Base-by-base conservation (phyloP, 805 yeast species). In the Lipomyces yamadae region DNA sequence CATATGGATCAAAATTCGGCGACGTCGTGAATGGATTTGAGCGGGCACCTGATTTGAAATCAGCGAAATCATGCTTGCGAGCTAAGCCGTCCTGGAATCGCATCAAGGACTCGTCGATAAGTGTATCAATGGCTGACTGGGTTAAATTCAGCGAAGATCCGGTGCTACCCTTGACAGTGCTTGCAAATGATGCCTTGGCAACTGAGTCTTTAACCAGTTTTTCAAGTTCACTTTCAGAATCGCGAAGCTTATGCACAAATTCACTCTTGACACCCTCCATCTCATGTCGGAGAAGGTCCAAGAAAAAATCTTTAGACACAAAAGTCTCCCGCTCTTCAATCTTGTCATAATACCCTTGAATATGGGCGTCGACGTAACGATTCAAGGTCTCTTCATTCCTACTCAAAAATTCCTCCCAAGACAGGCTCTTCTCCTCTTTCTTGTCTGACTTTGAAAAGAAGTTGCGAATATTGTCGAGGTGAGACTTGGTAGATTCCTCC, bases 11-110 rank as follows among this genome's bases (percentile, higher is more conserved):
- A 53, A 66, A 73, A 18, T 72, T 70, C 24, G 62, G 54, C 0
- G 73, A 61, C 4, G 78, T 76, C n/a, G 68, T 30, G 7, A 60
- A 56, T 4, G 68, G 70, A 37, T 73, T 71, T 32, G 74, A 66
- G 2, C 69, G 56, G 2, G 78, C 75, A 1, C 78, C 78, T 56
- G 72, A 42, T 5, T 48, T 7, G 33, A 70, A 45, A 34, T 63
- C 64, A 4, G 72, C 72, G 45, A 56, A 70, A 42, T 70, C 71
- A 13, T 58, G 56, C 53, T 59, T 70, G 42, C 42, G 35, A n/a
- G 54, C 61, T 4, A 69, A 24, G 15, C 66, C 70, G 29, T 57
- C 56, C 32, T 61, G 62, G 45, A 61, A 59, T 30, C 65, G 48
- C 37, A 52, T 56, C n/a, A 70, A 32, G 2, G 68, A 61, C 33